Percentiles rank a stretch among this genome's conserved stretches.
phyloP scores from a whole-genome alignment of 2,329 filamentous ascomycete genomes.

The Ceratocystis papillata region DNA sequence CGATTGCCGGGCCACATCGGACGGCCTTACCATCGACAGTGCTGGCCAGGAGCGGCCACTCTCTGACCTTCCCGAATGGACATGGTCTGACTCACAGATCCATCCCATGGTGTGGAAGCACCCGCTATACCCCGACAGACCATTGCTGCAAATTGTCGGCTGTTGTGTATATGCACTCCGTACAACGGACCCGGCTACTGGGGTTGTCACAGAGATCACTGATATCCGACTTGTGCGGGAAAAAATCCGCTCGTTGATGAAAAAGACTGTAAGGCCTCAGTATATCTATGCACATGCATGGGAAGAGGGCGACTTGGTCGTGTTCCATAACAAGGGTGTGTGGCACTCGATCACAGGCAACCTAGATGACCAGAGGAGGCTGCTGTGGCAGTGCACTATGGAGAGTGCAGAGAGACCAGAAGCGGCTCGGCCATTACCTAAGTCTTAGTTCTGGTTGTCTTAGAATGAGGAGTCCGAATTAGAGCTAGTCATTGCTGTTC shows the following conservation, averaged over 20 bases:
- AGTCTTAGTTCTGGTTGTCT: not conserved
- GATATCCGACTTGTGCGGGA: conserved; percentile 20
- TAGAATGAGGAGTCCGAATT: too few species aligned
- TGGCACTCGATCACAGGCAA: conserved; percentile 31
- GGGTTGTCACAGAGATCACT: conserved; percentile 16
- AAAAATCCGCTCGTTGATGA: conserved; percentile 23
- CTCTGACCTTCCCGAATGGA: conserved; percentile 18
- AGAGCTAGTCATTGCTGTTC: too few species aligned
- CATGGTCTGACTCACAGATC: conserved; percentile 21
- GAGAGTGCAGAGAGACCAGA: conserved; percentile 23
- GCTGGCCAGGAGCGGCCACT: conserved; percentile 15
- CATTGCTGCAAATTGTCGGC: conserved; percentile 22
- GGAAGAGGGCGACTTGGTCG: conserved; percentile 29
- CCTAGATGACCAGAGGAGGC: conserved; percentile 26
- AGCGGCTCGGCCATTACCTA: conserved; percentile 7
- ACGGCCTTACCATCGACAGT: conserved; percentile 21
- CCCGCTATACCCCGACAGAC: conserved; percentile 10
- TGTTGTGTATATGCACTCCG: conserved; percentile 22
- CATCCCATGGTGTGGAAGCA: conserved; percentile 24
- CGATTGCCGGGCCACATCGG: conserved; percentile 20
- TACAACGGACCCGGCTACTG: conserved; percentile 20
- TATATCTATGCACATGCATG: conserved; percentile 31
- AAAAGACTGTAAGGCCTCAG: conserved; percentile 27
- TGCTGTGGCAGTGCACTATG: conserved; percentile 31
- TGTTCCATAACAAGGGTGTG: conserved; percentile 31